Percentiles rank a stretch among this genome's conserved stretches.
phyloP scores from a whole-genome alignment of 2,329 filamentous ascomycete species.

The Penicillium sumatraense region DNA sequence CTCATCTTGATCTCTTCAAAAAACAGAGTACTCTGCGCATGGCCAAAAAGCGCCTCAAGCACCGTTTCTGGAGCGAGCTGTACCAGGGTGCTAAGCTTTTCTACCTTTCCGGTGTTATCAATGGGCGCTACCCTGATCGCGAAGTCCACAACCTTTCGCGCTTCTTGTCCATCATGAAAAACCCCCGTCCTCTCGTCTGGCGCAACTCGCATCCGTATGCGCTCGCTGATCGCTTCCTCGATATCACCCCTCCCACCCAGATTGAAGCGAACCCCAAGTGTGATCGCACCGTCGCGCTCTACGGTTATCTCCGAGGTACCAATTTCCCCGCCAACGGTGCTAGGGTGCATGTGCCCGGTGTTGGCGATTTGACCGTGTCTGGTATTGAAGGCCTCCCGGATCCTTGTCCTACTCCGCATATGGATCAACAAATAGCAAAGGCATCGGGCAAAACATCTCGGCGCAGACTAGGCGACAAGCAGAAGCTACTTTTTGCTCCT shows the following conservation, averaged over 20 bases:
- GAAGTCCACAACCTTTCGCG: conserved; percentile 95
- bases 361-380: conserved; percentile 84
- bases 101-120: conserved; percentile 94
- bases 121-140: conserved; percentile 93
- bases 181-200: conserved; percentile 93
- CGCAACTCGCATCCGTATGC: conserved; percentile 95
- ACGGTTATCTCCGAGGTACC: conserved; percentile 91
- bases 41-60: conserved; percentile 95
- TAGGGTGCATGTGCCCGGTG: conserved; percentile 86
- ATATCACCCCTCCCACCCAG: conserved; percentile 89
- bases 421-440: conserved; percentile 86
- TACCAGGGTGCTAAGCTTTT: conserved; percentile 98
- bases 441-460: conserved; percentile 79
- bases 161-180: conserved; percentile 99
- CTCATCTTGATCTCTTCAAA: conserved; percentile 92
- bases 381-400: conserved; percentile 88
- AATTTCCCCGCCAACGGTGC: conserved; percentile 89
- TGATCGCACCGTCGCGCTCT: conserved; percentile 87
- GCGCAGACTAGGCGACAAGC: conserved; percentile 88
- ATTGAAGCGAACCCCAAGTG: conserved; percentile 88
- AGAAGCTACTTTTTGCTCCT: conserved; percentile 93
- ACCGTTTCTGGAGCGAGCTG: conserved; percentile 93
- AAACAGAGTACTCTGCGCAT: conserved; percentile 91
- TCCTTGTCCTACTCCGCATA: conserved; percentile 90
- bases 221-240: conserved; percentile 90